A percentile compares a stretch with the other conserved stretches of the same genome.
phyloP scores from a whole-genome alignment of 305 asterid genomes.

The Rubia peregrina region DNA sequence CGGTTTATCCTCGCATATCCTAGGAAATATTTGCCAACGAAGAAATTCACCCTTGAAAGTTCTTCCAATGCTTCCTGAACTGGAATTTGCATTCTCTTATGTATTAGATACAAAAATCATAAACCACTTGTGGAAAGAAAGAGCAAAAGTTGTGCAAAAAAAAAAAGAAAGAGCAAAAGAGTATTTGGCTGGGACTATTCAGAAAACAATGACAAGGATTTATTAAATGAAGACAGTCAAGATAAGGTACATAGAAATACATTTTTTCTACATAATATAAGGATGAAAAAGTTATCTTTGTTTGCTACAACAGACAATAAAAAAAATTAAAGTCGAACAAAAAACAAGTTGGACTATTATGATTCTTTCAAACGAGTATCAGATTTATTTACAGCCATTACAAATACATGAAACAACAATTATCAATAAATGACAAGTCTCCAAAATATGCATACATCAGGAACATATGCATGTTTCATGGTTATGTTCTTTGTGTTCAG shows the following conservation, averaged over 20 bases:
- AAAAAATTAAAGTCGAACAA: background rate
- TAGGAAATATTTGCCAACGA: constrained; percentile 92
- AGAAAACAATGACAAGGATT: background rate
- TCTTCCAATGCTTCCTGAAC: constrained; percentile 98
- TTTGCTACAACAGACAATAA: background rate
- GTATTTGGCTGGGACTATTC: too few species aligned
- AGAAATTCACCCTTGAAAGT: constrained; percentile 85
- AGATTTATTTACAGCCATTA: background rate
- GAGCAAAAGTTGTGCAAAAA: too few species aligned
- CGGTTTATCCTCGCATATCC: constrained; percentile 84
- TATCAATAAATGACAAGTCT: background rate
- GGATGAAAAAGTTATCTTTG: background rate
- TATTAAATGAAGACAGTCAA: background rate
- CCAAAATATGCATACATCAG: background rate
- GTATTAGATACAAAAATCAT: background rate
- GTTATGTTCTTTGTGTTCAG: background rate
- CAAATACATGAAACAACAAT: background rate
- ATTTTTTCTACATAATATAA: background rate
- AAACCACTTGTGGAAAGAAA: background rate
- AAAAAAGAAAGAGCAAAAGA: background rate
- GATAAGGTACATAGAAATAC: background rate
- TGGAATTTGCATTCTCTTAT: constrained; percentile 32
- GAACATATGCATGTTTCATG: background rate
- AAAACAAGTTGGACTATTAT: background rate
- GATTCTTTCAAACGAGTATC: background rate